A percentile compares a stretch with the other conserved stretches of the same genome.
These are phyloP conservation scores for Medicago truncatula DNA, from an alignment of 306 rosid species.

Conservation along the genomic window DNA sequence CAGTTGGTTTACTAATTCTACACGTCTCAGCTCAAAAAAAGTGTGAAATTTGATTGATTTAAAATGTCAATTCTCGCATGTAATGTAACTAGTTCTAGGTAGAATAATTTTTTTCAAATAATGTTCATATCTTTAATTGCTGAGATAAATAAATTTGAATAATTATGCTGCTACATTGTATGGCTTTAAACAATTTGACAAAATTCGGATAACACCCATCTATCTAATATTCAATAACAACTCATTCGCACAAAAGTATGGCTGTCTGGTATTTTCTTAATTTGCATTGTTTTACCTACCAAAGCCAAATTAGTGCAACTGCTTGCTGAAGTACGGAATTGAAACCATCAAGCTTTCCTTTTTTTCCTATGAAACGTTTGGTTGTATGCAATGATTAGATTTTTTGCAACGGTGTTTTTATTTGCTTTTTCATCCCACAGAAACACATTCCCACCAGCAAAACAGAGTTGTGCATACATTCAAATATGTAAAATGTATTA, in stretches of 20 bases:
- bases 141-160: slow-evolving; percentile 3
- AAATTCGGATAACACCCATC: not conserved
- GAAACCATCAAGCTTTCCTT: not conserved
- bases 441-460: not conserved
- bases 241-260: not conserved
- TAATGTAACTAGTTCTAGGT: not conserved
- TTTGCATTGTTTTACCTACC: slow-evolving; percentile 15
- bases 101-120: not conserved
- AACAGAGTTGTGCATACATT: slow-evolving; percentile 9
- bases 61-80: slow-evolving; percentile 18
- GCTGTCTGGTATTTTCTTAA: not conserved
- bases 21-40: slow-evolving; percentile 16
- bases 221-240: not conserved
- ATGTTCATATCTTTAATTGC: slow-evolving; percentile 17
- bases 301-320: slow-evolving; percentile 15
- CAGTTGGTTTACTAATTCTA: slow-evolving; percentile 3
- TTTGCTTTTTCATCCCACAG: not conserved
- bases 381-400: slow-evolving; percentile 7
- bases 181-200: not conserved
- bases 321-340: not conserved
- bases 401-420: not conserved
- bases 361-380: not conserved
- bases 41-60: not conserved
- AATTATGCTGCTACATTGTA: not conserved
- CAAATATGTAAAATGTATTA: not conserved